Base-by-base conservation (phyloP, 768 basidiomycete genomes). In the Agaricus blazei region DNA sequence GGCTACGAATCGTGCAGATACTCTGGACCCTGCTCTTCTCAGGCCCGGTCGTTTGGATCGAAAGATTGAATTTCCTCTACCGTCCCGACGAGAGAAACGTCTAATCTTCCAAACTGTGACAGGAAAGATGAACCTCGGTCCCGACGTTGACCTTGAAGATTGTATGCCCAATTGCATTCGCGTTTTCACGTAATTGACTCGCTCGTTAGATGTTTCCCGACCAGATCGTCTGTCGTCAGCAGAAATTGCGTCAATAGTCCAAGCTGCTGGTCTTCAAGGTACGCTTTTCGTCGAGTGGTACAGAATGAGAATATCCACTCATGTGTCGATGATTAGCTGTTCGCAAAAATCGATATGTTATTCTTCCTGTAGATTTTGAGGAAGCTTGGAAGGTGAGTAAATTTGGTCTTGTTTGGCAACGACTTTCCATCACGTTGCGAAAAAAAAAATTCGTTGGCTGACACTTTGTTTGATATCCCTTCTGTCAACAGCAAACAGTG, bases 1-100 rank as follows among this genome's bases (percentile, higher is more conserved):
- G 97, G 97, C 97, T 27, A 99, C 97, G 42, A 99, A 99, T 74
- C 90, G 97, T 63, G 91, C 92, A 45, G 97, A 99, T 70, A 99
- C 97, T 4, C 80, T 99, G 29, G 97, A 99, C 70, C 97, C 97
- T 56, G 97, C 97, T 4, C 76, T 99, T 41, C 87, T 99, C 36
- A 93, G 97, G 63, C 97, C 97, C 40, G 97, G 97, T 66, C 93
- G 97, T 64, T 80, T 99, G 11, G 97, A 99, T 72, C 79, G 97
- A 64, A 99, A 99, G 78, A 99, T 99, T 63, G 97, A 99, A 70
- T 98, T 98, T 75, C 97, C 97, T 3, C 77, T 90, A 37, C 97
- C 97, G 34, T 91, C 92, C 14, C 77, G 97, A 58, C 82, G 97
- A 61, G 97, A 99, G 74, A 89, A 95, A 67, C 91, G 97, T 48